A percentile compares a stretch with the other conserved stretches of the same genome.
Conservation (phyloP, 1,139 yeast genomes). For the Suhomyces choctaworum region DNA sequence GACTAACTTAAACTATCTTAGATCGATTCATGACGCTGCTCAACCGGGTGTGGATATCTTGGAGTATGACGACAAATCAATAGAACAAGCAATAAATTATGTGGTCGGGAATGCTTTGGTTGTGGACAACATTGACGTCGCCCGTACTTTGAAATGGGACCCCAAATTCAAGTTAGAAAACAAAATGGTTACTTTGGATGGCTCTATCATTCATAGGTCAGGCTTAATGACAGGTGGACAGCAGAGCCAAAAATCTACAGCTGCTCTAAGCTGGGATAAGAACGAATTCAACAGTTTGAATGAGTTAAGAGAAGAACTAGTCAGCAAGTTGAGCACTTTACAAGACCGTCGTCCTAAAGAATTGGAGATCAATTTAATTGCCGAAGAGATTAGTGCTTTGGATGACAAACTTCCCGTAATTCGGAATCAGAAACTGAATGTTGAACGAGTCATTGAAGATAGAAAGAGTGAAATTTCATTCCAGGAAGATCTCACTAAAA, state of each 20-base stretch:
- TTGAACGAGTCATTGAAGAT: conserved; percentile 56
- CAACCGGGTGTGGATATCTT: conserved; percentile 74
- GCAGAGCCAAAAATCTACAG: conserved; percentile 37
- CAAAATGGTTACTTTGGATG: conserved; percentile 80
- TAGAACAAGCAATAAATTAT: conserved; percentile 79
- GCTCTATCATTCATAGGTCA: conserved; percentile 79
- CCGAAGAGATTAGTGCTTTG: conserved; percentile 54
- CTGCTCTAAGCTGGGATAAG: conserved; percentile 66
- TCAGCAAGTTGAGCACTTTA: conserved; percentile 52
- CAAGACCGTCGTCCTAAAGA: conserved; percentile 54
- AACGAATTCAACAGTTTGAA: conserved; percentile 61
- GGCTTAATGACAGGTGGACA: conserved; percentile 94
- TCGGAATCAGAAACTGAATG: conserved; percentile 49
- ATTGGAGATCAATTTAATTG: conserved; percentile 54
- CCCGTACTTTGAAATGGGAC: conserved; percentile 75
- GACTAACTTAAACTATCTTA: conserved; percentile 55
- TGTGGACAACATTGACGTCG: conserved; percentile 70
- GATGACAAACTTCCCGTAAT: conserved; percentile 57
- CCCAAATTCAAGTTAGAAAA: conserved; percentile 47
- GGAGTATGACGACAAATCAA: conserved; percentile 59
- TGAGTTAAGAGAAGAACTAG: conserved; percentile 60
- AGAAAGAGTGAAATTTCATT: conserved; percentile 55
- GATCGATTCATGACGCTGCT: conserved; percentile 57
- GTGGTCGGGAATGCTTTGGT: conserved; percentile 80
- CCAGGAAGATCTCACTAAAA: conserved; percentile 32